phyloP scores from a whole-genome alignment of 345 rosid genomes.

The Durio zibethinus region DNA sequence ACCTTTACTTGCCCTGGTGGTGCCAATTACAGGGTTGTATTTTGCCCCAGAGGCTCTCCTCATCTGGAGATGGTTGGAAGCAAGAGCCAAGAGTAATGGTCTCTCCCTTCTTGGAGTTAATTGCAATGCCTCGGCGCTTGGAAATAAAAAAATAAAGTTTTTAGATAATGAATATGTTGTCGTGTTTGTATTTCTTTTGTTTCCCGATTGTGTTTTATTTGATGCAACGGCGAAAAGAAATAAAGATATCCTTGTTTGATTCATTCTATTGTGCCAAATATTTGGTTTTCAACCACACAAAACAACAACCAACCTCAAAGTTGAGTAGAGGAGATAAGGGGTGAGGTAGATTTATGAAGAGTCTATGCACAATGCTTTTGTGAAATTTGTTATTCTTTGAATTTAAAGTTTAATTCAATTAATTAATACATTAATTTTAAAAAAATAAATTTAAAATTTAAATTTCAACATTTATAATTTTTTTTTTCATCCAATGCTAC shows the following conservation, averaged over 20 bases:
- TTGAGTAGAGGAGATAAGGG: too few relatives aligned
- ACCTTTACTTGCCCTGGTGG: slow-evolving; percentile 37
- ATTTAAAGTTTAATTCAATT: too few relatives aligned
- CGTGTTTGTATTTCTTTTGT: neutral
- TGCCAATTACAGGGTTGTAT: slow-evolving; percentile 39
- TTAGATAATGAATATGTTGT: neutral
- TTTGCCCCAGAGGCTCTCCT: slow-evolving; percentile 32
- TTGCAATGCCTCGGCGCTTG: neutral
- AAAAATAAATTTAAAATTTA: too few relatives aligned
- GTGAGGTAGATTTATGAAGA: too few relatives aligned
- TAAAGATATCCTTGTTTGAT: neutral
- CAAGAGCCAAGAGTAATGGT: neutral
- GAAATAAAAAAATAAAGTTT: neutral
- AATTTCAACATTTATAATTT: too few relatives aligned
- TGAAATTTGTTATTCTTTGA: too few relatives aligned
- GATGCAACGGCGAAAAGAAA: neutral
- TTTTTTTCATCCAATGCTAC: too few relatives aligned
- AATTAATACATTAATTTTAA: too few relatives aligned
- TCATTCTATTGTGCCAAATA: neutral
- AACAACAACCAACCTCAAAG: too few relatives aligned
- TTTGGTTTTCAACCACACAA: neutral
- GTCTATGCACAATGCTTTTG: too few relatives aligned
- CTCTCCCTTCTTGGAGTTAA: neutral
- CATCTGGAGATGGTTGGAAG: slow-evolving; percentile 10
- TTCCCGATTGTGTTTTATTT: neutral